Evolutionary conservation across 352 stramenopile genomes (phyloP).

Genomic region (Phytopythium delawarense): DNA sequence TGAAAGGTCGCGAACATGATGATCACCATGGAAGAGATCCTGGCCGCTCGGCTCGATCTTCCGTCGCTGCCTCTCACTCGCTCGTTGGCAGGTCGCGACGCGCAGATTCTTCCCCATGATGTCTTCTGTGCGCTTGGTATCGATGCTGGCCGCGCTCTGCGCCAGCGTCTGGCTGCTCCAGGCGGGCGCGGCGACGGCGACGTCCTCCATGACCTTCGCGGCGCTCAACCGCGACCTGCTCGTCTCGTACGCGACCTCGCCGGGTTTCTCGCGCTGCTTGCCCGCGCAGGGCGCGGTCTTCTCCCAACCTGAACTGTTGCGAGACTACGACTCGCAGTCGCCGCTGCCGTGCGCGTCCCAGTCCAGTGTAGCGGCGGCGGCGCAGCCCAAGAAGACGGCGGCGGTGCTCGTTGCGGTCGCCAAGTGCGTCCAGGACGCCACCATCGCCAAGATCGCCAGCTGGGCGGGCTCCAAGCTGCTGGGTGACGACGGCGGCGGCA

Average conservation of each 20-base stretch:
- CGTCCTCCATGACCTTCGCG: background rate
- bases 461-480: conserved; percentile 3
- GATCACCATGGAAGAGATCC: no score
- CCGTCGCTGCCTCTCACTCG: background rate
- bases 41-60: background rate
- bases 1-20: no score
- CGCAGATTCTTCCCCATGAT: background rate
- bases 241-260: conserved; percentile 3
- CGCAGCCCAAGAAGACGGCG: conserved; percentile 5
- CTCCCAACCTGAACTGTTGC: background rate
- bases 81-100: background rate
- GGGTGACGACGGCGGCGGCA: background rate
- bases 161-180: background rate
- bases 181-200: background rate
- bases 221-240: background rate
- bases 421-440: conserved; percentile 51
- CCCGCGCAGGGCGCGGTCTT: conserved; percentile 1
- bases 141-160: background rate
- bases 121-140: background rate
- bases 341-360: background rate
- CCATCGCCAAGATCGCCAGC: conserved; percentile 3
- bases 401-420: conserved; percentile 55
- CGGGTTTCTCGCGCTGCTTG: background rate
- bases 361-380: background rate
- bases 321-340: conserved; percentile 1